These are phyloP conservation scores for Omphalotus guepiniiformis DNA, from an alignment of 768 basidiomycete species.

Conservation along the genomic window DNA sequence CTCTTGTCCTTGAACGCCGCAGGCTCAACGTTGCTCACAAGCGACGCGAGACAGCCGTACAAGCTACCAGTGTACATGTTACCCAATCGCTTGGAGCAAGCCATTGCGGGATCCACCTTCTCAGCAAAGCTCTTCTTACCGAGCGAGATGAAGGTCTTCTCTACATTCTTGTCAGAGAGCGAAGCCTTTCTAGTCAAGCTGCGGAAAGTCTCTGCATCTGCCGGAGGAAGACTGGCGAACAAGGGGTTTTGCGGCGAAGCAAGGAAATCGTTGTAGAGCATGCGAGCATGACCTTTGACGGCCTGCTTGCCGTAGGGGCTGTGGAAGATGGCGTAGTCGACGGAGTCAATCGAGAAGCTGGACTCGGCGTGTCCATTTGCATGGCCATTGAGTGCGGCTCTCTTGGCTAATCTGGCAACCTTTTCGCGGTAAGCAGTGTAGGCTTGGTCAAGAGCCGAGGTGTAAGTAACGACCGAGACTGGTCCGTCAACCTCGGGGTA, in stretches of 20 bases:
- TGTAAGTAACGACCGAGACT: conserved; percentile 92
- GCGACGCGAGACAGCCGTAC: conserved; percentile 89
- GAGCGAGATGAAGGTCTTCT: conserved; percentile 87
- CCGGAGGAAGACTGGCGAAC: conserved; percentile 65
- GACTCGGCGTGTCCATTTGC: conserved; percentile 39
- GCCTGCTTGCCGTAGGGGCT: conserved; percentile 99
- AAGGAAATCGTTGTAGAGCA: conserved; percentile 92
- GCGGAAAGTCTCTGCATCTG: conserved; percentile 64
- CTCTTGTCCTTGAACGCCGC: conserved; percentile 75
- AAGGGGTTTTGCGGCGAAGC: conserved; percentile 63
- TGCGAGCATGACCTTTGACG: conserved; percentile 92
- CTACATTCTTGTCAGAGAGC: conserved; percentile 89
- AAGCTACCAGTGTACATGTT: conserved; percentile 99
- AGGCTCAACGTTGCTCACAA: conserved; percentile 72
- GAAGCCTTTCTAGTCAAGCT: conserved; percentile 64
- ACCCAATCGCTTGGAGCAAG: conserved; percentile 85
- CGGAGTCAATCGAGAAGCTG: conserved; percentile 68
- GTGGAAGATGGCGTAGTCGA: conserved; percentile 96
- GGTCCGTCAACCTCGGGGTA: conserved; percentile 98
- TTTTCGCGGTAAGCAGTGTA: conserved; percentile 86
- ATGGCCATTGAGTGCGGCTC: conserved; percentile 34
- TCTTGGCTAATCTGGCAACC: conserved; percentile 60
- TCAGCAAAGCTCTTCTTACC: conserved; percentile 71
- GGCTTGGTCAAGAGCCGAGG: conserved; percentile 87
- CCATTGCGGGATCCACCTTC: conserved; percentile 79